phyloP scores from a whole-genome alignment of 2,329 filamentous ascomycete species.

The Colletotrichum paranaense region DNA sequence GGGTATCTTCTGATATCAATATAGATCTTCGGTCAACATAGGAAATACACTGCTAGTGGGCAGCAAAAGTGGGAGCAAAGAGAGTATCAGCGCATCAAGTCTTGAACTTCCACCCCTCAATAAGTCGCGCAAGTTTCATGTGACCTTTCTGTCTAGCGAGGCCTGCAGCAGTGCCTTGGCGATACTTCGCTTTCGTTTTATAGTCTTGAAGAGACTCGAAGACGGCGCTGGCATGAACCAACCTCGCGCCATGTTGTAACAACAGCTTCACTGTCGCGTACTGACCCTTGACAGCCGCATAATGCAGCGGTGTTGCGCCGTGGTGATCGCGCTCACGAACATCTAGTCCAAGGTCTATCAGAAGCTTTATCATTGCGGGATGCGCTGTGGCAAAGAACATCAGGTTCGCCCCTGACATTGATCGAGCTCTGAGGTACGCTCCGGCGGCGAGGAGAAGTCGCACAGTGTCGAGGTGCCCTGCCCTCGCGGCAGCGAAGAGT shows the following conservation, averaged over 20 bases:
- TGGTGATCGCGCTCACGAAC: slow-evolving; percentile 39
- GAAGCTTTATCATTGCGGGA: slow-evolving; percentile 36
- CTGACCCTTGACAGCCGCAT: slow-evolving; percentile 39
- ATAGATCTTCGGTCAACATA: not conserved
- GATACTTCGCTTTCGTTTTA: slow-evolving; percentile 35
- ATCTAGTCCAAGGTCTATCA: slow-evolving; percentile 37
- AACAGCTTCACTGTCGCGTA: slow-evolving; percentile 42
- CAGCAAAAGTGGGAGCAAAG: not conserved
- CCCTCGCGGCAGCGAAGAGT: slow-evolving; percentile 41
- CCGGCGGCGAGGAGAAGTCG: slow-evolving; percentile 40
- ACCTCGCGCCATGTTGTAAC: slow-evolving; percentile 37
- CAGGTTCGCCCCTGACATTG: slow-evolving; percentile 36
- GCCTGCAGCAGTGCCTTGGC: slow-evolving; percentile 41
- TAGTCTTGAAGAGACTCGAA: slow-evolving; percentile 38
- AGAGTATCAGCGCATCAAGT: not conserved
- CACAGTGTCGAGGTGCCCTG: slow-evolving; percentile 39
- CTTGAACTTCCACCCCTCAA: slow-evolving; percentile 36
- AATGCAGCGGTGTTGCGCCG: slow-evolving; percentile 42
- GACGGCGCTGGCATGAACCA: slow-evolving; percentile 38
- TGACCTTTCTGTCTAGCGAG: slow-evolving; percentile 39
- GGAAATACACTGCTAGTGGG: not conserved
- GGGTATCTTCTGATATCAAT: slow-evolving; percentile 28
- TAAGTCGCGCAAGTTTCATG: slow-evolving; percentile 30
- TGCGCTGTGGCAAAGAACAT: slow-evolving; percentile 37
- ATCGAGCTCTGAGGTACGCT: slow-evolving; percentile 36